These are phyloP conservation scores for Pugionium dolabratum DNA, from an alignment of 345 rosid genomes.

Conservation along the genomic window DNA sequence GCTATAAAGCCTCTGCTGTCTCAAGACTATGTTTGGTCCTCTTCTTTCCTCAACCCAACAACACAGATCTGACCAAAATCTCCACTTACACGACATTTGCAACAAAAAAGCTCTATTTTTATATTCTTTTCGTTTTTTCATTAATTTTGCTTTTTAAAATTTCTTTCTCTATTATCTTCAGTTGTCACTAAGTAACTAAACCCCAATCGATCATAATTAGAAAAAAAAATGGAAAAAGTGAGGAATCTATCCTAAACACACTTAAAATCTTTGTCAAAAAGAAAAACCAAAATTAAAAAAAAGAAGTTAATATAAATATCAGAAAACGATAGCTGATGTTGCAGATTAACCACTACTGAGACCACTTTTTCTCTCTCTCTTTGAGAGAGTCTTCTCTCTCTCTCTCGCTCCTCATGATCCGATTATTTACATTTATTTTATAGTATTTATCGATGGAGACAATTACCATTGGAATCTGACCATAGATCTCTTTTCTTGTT, in stretches of 20 bases:
- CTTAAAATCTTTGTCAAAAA: constrained; percentile 28
- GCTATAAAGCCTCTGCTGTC: constrained; percentile 30
- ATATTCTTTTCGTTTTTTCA: neutral
- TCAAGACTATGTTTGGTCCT: constrained; percentile 32
- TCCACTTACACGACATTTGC: constrained; percentile 35
- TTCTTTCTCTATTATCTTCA: constrained; percentile 16
- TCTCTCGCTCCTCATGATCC: constrained; percentile 36
- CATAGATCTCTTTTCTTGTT: constrained; percentile 35
- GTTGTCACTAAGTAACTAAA: constrained; percentile 34
- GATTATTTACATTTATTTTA: neutral
- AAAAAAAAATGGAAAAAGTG: constrained; percentile 14
- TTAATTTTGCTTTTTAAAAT: neutral
- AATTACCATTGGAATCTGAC: constrained; percentile 41
- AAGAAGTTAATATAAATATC: constrained; percentile 23
- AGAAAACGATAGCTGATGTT: constrained; percentile 38
- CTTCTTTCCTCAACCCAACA: constrained; percentile 9
- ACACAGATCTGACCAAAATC: constrained; percentile 30
- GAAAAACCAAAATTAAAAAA: neutral
- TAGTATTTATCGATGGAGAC: constrained; percentile 36
- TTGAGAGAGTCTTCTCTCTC: constrained; percentile 33
- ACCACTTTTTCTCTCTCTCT: constrained; percentile 1
- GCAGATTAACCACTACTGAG: constrained; percentile 35
- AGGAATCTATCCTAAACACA: constrained; percentile 34
- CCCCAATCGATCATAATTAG: constrained; percentile 31
- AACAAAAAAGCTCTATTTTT: neutral